Evolutionary conservation across 768 basidiomycete species (phyloP).

Genomic region (Mycena haematopus): DNA sequence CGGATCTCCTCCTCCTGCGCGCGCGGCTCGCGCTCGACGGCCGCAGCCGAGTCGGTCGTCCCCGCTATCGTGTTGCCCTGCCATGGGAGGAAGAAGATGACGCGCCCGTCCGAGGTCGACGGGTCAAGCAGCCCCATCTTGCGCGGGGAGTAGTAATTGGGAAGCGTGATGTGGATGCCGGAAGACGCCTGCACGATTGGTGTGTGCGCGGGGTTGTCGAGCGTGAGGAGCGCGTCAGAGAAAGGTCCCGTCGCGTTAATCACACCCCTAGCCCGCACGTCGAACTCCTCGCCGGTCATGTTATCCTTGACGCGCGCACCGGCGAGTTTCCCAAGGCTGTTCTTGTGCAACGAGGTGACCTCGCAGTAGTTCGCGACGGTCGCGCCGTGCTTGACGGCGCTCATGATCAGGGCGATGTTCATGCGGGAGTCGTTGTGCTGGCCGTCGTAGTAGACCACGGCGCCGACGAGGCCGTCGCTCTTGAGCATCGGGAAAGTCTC

Average conservation of each 20-base stretch:
- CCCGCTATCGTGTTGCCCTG: constrained; percentile 97
- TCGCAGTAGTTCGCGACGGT: constrained; percentile 89
- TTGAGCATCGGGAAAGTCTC: constrained; percentile 98
- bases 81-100: constrained; percentile 99
- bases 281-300: constrained; percentile 83
- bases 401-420: constrained; percentile 96
- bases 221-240: constrained; percentile 80
- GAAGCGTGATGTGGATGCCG: constrained; percentile 95
- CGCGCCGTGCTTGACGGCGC: constrained; percentile 91
- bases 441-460: constrained; percentile 97
- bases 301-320: constrained; percentile 83
- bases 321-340: constrained; percentile 62
- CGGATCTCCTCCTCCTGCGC: constrained; percentile 94
- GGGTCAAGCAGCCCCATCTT: constrained; percentile 97
- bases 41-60: constrained; percentile 87
- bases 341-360: constrained; percentile 80
- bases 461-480: constrained; percentile 88
- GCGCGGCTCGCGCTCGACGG: constrained; percentile 74
- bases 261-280: constrained; percentile 86
- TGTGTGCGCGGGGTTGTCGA: constrained; percentile 78
- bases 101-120: constrained; percentile 92
- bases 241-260: constrained; percentile 98
- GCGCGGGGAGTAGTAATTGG: constrained; percentile 94
- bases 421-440: constrained; percentile 99
- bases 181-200: constrained; percentile 93